A percentile compares a stretch with the other conserved stretches of the same genome.
These are phyloP conservation scores for Digitaria exilis DNA, from an alignment of 202 grass and related monocot species.

Conservation along the genomic window DNA sequence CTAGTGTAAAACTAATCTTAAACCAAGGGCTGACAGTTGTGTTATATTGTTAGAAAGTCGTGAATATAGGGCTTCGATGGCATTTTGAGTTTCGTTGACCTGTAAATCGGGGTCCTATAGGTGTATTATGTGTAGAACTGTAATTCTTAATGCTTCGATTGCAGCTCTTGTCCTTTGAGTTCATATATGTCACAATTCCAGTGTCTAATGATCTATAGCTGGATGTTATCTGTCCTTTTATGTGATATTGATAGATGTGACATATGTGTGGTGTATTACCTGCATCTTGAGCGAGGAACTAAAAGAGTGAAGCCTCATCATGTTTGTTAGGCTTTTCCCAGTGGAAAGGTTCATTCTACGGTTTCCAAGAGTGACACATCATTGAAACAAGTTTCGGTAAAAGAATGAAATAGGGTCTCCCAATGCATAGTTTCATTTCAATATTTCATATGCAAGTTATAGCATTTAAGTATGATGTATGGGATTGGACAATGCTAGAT, in stretches of 20 bases:
- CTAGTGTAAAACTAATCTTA: background rate
- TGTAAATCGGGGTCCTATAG: background rate
- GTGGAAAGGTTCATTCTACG: no score
- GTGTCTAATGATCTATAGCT: background rate
- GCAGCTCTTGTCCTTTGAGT: background rate
- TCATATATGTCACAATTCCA: background rate
- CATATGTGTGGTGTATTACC: background rate
- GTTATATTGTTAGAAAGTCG: background rate
- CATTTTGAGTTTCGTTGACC: background rate
- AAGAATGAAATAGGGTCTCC: no score
- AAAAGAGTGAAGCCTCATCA: background rate
- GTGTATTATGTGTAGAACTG: background rate
- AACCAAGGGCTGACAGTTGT: background rate
- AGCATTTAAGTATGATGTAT: no score
- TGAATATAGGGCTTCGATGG: background rate
- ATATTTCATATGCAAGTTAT: no score
- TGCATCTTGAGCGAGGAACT: background rate
- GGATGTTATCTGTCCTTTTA: background rate
- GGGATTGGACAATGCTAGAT: no score
- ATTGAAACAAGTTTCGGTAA: no score
- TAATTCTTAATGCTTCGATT: background rate
- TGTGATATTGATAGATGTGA: background rate
- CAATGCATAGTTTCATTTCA: no score
- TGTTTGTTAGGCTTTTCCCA: no score
- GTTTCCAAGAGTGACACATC: no score